Evolutionary conservation across 331 rosid genomes (phyloP), one percentile per base, ranked within the genome.

Genomic region (Pyrus hybrid): DNA sequence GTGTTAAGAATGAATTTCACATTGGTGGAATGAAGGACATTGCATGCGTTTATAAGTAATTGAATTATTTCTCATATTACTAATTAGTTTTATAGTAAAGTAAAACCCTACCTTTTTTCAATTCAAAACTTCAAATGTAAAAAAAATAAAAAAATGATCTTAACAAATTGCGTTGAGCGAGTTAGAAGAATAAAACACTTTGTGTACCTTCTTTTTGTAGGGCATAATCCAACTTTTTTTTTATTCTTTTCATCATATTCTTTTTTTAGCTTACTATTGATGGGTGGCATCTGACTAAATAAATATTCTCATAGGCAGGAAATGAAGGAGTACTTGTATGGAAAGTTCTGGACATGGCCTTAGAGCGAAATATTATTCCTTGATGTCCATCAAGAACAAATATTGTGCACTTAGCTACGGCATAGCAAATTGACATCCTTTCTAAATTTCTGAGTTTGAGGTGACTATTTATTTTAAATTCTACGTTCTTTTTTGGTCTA

Each of bases 211-310:
- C 70, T 71, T 51, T 66, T 32, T 67, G n/a, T 56, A 60, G 75
- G 76, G 75, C 83, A 77, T 45, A 51, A 35, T 12, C 68, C 73
- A 23, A 71, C 77, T 72, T 57, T 79, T 20, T 67, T 43, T 43
- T 57, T 18, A 58, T 66, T 54, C 75, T 61, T 37, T 25, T 10
- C 16, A 35, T 25, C 13, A 10, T 37, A 9, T 30, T 32, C 61
- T 67, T 51, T 37, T 37, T 51, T 2, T 6, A 51, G 4, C 9
- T 51, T 51, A 6, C 21, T 1, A 6, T 51, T 51, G 57, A 17
- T 51, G 57, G n/a, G n/a, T 6, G 56, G 21, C 57, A 51, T 51
- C 18, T 18, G 57, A 51, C 18, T 1, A 51, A 51, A 37, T 37
- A 37, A 37, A 37, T 0, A 10, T 37, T 37, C 13, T 37, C 45